These are phyloP conservation scores for Cyclostephanos invisitatus DNA, from an alignment of 108 stramenopile genomes.

Conservation along the genomic window DNA sequence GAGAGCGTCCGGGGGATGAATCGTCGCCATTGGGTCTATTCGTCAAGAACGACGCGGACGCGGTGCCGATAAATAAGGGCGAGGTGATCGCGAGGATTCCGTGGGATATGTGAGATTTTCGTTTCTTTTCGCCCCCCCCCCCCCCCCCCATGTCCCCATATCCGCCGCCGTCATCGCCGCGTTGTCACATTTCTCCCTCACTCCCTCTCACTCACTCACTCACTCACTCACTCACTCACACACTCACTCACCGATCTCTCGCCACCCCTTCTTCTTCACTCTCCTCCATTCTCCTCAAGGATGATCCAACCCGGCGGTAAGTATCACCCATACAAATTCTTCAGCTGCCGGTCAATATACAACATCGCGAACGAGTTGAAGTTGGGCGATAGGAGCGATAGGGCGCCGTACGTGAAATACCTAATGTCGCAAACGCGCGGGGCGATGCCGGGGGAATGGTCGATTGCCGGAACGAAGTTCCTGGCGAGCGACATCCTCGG, in stretches of 20 bases:
- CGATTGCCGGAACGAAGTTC: constrained; percentile 23
- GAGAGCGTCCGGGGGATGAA: constrained; percentile 38
- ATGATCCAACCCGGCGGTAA: constrained; percentile 39
- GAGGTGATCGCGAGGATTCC: constrained; percentile 44
- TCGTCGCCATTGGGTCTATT: constrained; percentile 36
- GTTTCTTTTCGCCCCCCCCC: too few relatives aligned
- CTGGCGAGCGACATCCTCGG: constrained; percentile 12
- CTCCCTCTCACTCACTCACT: not conserved
- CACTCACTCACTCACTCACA: not conserved
- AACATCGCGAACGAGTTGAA: constrained; percentile 46
- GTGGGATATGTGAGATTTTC: constrained; percentile 25
- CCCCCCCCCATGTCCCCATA: too few relatives aligned
- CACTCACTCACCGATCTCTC: not conserved
- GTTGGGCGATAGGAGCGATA: constrained; percentile 29
- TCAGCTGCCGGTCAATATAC: constrained; percentile 31
- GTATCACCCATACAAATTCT: constrained; percentile 17
- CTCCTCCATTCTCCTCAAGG: not conserved
- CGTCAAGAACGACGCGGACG: constrained; percentile 19
- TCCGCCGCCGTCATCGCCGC: too few relatives aligned
- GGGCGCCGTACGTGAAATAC: constrained; percentile 49
- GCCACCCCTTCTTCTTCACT: not conserved
- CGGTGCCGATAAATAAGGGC: constrained; percentile 31
- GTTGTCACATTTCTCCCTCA: not conserved
- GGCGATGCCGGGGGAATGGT: constrained; percentile 47
- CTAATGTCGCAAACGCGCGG: constrained; percentile 32